These are phyloP conservation scores for Eucommia ulmoides DNA, from an alignment of 257 asterid genomes.

Conservation along the genomic window DNA sequence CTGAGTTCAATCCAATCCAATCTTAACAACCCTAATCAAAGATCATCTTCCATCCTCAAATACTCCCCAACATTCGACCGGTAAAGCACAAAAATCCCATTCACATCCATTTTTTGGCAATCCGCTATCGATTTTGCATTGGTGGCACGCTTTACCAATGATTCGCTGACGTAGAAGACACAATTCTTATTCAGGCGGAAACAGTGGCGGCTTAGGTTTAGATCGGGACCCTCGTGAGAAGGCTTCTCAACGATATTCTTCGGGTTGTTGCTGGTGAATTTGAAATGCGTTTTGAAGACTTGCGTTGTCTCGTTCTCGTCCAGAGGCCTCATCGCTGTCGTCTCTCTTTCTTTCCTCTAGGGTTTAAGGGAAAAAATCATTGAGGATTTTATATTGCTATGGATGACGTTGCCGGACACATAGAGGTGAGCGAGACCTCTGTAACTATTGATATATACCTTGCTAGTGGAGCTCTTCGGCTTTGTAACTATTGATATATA, in stretches of 20 bases:
- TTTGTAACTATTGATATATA: no score
- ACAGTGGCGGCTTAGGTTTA: not conserved
- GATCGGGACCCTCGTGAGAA: not conserved
- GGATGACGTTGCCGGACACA: no score
- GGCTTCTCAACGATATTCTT: not conserved
- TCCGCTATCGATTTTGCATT: conserved; percentile 39
- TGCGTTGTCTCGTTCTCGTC: not conserved
- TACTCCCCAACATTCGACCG: conserved; percentile 86
- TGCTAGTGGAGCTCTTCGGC: no score
- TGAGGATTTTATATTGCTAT: no score
- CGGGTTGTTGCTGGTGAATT: not conserved
- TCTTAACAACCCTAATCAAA: no score
- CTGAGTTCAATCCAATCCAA: no score
- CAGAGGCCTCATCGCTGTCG: not conserved
- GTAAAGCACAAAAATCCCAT: conserved; percentile 70
- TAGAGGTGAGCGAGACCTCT: no score
- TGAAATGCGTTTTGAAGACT: not conserved
- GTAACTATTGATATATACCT: no score
- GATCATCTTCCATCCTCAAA: conserved; percentile 87
- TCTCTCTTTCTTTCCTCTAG: no score
- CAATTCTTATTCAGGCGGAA: not conserved
- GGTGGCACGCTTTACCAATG: not conserved
- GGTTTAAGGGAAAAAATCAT: no score
- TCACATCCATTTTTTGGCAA: conserved; percentile 79
- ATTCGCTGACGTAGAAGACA: not conserved